Percentiles rank a stretch among this genome's conserved stretches.
phyloP scores from a whole-genome alignment of 2,329 filamentous ascomycete species.

The Penicillium sp. region DNA sequence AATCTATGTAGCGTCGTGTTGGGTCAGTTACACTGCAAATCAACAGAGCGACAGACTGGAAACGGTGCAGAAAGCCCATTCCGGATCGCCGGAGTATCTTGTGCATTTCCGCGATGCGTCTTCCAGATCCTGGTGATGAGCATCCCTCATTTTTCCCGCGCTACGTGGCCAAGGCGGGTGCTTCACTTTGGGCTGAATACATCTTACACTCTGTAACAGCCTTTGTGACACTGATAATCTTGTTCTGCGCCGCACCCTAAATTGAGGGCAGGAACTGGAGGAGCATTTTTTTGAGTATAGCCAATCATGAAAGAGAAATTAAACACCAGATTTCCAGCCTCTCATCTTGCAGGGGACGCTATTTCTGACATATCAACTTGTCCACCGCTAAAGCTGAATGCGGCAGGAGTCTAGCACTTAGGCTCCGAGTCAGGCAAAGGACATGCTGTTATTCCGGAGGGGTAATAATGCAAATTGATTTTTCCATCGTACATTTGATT shows the following conservation, averaged over 20 bases:
- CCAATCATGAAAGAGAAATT: background rate
- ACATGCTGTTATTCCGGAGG: constrained; percentile 5
- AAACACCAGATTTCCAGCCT: constrained; percentile 9
- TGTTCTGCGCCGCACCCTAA: background rate
- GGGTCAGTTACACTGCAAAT: background rate
- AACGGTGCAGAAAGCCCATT: background rate
- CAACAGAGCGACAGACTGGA: background rate
- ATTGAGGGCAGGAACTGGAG: constrained; percentile 6
- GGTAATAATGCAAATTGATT: background rate
- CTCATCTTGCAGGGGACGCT: constrained; percentile 9
- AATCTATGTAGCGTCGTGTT: background rate
- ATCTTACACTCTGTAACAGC: background rate
- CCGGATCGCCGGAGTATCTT: constrained; percentile 20
- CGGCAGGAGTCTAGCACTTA: constrained; percentile 13
- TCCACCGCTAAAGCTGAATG: constrained; percentile 23
- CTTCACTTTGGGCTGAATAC: background rate
- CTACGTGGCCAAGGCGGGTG: constrained; percentile 1
- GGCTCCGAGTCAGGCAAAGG: constrained; percentile 6
- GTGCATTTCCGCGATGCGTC: constrained; percentile 17
- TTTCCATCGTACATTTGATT: background rate
- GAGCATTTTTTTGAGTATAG: background rate
- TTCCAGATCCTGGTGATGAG: constrained; percentile 11
- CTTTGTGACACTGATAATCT: background rate
- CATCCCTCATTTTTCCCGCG: constrained; percentile 17
- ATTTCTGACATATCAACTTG: constrained; percentile 32